Conservation (phyloP, 257 asterid species). For the Przewalskia tangutica region DNA sequence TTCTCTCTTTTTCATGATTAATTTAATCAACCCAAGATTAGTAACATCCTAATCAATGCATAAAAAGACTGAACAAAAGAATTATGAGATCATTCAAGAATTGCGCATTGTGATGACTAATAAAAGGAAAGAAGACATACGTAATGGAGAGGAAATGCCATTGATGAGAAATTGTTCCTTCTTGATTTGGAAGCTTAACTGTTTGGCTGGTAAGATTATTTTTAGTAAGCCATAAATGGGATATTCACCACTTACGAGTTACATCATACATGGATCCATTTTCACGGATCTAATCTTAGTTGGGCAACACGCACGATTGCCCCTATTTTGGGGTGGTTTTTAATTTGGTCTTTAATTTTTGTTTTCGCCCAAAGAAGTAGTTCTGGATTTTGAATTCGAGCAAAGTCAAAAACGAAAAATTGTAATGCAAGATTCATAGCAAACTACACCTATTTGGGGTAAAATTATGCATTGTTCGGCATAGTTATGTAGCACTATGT, state of each 20-base stretch:
- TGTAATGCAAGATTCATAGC: too few relatives aligned
- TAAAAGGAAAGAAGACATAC: not conserved
- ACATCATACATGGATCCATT: not conserved
- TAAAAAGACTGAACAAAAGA: not conserved
- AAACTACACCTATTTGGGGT: too few relatives aligned
- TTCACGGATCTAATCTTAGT: not conserved
- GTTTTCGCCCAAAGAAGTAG: too few relatives aligned
- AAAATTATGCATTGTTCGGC: too few relatives aligned
- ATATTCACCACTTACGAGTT: not conserved
- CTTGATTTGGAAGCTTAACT: not conserved
- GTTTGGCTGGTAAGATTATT: not conserved
- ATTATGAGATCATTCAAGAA: not conserved
- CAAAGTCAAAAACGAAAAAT: too few relatives aligned
- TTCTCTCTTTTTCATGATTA: not conserved
- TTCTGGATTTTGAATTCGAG: too few relatives aligned
- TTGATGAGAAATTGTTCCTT: not conserved
- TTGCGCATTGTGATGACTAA: not conserved
- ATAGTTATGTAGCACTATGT: too few relatives aligned
- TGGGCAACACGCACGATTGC: too few relatives aligned
- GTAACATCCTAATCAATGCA: not conserved
- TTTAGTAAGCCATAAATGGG: not conserved
- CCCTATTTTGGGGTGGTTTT: too few relatives aligned
- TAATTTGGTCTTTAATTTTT: too few relatives aligned
- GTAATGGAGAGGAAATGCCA: conserved; percentile 1
- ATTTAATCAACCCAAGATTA: not conserved